phyloP scores from a whole-genome alignment of 495 filamentous ascomycete species.

The Poronia punctata region DNA sequence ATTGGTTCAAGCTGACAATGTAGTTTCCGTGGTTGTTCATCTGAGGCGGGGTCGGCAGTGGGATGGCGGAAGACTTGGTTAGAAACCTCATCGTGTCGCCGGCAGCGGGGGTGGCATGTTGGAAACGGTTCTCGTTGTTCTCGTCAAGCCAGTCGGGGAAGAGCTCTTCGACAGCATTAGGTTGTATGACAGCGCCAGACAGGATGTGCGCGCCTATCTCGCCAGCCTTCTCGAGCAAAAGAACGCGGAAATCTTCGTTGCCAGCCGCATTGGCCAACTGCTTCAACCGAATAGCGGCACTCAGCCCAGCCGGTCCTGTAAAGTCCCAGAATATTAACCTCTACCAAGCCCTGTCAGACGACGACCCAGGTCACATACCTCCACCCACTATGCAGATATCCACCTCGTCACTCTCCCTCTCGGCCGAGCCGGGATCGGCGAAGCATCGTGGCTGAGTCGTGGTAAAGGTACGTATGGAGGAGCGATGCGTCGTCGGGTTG shows the following conservation, averaged over 20 bases:
- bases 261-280: slow-evolving; percentile 94
- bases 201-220: slow-evolving; percentile 94
- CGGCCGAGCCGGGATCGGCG: slow-evolving; percentile 58
- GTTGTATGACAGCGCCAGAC: slow-evolving; percentile 92
- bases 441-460: slow-evolving; percentile 14
- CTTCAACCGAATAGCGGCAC: slow-evolving; percentile 89
- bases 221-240: slow-evolving; percentile 90
- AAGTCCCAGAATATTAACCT: not conserved
- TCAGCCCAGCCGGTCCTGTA: slow-evolving; percentile 78
- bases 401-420: slow-evolving; percentile 86
- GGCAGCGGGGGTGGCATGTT: slow-evolving; percentile 72
- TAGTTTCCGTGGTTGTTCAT: slow-evolving; percentile 99
- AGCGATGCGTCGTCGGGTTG: slow-evolving; percentile 6
- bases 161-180: slow-evolving; percentile 80
- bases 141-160: slow-evolving; percentile 89
- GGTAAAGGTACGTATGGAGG: slow-evolving; percentile 16
- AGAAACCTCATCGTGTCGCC: slow-evolving; percentile 89
- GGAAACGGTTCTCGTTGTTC: slow-evolving; percentile 78
- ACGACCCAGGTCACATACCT: slow-evolving; percentile 35
- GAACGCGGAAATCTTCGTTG: slow-evolving; percentile 89
- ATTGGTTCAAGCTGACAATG: slow-evolving; percentile 89
- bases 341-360: slow-evolving; percentile 2
- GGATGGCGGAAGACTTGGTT: slow-evolving; percentile 71
- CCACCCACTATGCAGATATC: slow-evolving; percentile 97
- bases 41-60: slow-evolving; percentile 84